Evolutionary conservation across 2,329 filamentous ascomycete genomes (phyloP), one percentile per base, ranked within the genome.

Genomic region (Capronia epimyces): DNA sequence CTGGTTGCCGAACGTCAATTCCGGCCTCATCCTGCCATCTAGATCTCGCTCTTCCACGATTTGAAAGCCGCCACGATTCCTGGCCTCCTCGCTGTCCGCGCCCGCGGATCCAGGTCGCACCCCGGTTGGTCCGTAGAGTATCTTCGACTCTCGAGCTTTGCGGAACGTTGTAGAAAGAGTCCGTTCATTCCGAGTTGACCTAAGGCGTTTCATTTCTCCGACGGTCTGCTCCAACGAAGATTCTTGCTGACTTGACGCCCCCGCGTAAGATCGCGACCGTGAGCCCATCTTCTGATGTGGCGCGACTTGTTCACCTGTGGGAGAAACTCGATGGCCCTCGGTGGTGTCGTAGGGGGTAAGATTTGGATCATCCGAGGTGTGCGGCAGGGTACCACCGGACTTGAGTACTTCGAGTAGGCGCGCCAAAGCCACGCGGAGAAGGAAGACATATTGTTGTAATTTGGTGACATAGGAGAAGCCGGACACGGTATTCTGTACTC

Each of bases 191-290:
- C 93, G 84, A 18, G 91, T 97, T 55, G 93, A 97, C 59, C 91
- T 83, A 52, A 98, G 72, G 56, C 93, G 81, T 63, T 89, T 84
- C 65, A 98, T 93, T 69, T 98, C 93, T 60, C 93, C 94, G 60
- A 98, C 83, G 41, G 91, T 95, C 71, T 90, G 94, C 72, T 97
- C 91, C 66, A 97, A 93, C 22, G 87, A 89, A 45, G 86, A 88
- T 59, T 82, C 79, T 53, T 78, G 77, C 44, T 84, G 82, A 49
- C 71, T 73, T 51, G 76, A 69, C 56, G 80, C 79, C 20, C 82
- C 84, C 39, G 80, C 80, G 65, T 84, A 85, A 1, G 85, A 88
- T 62, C 84, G 87, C 15, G 89, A 89, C 49, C 87, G 78, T 15
- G 79, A 81, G 57, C 87, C 84, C 6, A 82, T 76, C 46, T 78